Base-by-base conservation (phyloP, 768 basidiomycete species). In the Naganishia antarctica region DNA sequence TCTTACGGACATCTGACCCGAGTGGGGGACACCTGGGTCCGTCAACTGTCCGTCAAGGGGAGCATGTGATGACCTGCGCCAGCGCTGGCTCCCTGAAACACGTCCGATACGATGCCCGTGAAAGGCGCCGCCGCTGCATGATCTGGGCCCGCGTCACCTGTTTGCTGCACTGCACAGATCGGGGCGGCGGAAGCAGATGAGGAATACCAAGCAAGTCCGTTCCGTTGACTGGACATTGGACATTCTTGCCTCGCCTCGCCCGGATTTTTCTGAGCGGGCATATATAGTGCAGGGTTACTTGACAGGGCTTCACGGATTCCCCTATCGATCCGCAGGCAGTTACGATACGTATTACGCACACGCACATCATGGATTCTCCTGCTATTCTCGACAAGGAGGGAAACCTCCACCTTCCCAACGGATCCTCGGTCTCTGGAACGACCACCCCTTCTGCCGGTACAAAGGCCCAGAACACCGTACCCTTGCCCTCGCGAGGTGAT, bases 381-480 rank as follows among this genome's bases (percentile, higher is more conserved):
- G 66, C 66, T 29, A 67, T 67, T 31, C 66, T 58, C 29, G 51
- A 67, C 40, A 51, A 61, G 15, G 60, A 67, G n/a, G 66, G 66
- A 29, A 63, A 34, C 41, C 46, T 67, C 34, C 28, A 60, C 18
- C 60, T 61, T 12, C 60, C 65, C 49, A 47, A 60, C 65, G 59
- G 65, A 16, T 18, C 41, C 15, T 32, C 40, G n/a, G 41, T 23
- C 13, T 53, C 40, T 26, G 66, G 61, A 21, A 25, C 61, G 16
- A 34, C 41, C 37, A 62, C 66, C 31, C 66, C 61, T n/a, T 53
- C 51, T 32, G 46, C 57, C 47, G 34, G n/a, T n/a, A n/a, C 28
- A 21, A 40, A 61, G 31, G 37, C 28, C 13, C 53, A 57, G n/a
- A 40, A 29, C 28, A 31, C 58, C 47, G 43, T 57, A 18, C 60